Conservation (phyloP, 371 early-diverging fungal genomes). For the Mucor circinelloides region DNA sequence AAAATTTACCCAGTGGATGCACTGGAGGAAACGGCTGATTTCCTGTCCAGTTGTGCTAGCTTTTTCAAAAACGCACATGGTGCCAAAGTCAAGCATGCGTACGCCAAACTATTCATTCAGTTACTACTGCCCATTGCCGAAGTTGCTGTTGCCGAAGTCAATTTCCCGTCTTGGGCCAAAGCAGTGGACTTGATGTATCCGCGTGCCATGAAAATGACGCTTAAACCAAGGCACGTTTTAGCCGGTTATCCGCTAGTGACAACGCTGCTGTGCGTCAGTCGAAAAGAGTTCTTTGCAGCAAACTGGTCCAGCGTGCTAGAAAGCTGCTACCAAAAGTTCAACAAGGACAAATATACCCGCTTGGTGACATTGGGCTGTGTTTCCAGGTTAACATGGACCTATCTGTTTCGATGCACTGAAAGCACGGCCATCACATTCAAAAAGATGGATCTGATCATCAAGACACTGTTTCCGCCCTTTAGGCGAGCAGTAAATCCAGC, state of each 20-base stretch:
- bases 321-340: constrained; percentile 73
- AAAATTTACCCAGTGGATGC: constrained; percentile 87
- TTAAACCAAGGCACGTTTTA: constrained; percentile 79
- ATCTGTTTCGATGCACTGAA: constrained; percentile 86
- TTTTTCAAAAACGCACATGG: constrained; percentile 86
- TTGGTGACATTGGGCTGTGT: constrained; percentile 78
- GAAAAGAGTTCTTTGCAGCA: constrained; percentile 83
- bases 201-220: constrained; percentile 89
- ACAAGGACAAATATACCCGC: constrained; percentile 77
- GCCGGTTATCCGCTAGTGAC: constrained; percentile 87
- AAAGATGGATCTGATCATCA: constrained; percentile 67
- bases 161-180: constrained; percentile 90
- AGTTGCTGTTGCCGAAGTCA: constrained; percentile 93
- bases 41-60: constrained; percentile 83
- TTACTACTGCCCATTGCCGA: constrained; percentile 89
- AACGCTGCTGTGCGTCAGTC: constrained; percentile 87
- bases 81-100: constrained; percentile 87
- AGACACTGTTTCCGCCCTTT: constrained; percentile 70
- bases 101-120: constrained; percentile 87
- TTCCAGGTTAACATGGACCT: constrained; percentile 90
- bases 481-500: constrained; percentile 72
- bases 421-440: constrained; percentile 60
- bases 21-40: constrained; percentile 92
- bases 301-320: constrained; percentile 82
- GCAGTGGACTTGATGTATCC: constrained; percentile 89